Percentiles rank a stretch among this genome's conserved stretches.
phyloP scores from a whole-genome alignment of 2,329 filamentous ascomycete genomes.

The Aaosphaeria arxii region DNA sequence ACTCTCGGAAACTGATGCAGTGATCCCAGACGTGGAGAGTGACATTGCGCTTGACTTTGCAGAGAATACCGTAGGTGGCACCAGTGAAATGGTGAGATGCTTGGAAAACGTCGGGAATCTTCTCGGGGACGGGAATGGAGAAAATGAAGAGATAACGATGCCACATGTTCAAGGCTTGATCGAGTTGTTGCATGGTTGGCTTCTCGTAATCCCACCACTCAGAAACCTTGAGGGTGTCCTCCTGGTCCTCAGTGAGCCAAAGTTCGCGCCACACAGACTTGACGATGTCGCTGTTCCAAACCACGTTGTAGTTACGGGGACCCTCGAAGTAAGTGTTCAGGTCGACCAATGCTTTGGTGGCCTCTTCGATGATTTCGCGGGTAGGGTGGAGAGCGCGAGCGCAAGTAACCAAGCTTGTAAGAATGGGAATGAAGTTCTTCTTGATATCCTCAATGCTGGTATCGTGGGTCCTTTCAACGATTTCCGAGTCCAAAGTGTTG shows the following conservation, averaged over 20 bases:
- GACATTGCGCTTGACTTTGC: slow-evolving; percentile 55
- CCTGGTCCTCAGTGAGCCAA: slow-evolving; percentile 36
- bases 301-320: slow-evolving; percentile 35
- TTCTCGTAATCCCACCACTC: slow-evolving; percentile 39
- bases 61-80: slow-evolving; percentile 55
- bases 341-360: slow-evolving; percentile 24
- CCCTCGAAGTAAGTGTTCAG: slow-evolving; percentile 37
- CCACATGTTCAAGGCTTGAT: slow-evolving; percentile 40
- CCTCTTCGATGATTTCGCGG: slow-evolving; percentile 20
- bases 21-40: slow-evolving; percentile 60
- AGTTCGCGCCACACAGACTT: slow-evolving; percentile 38
- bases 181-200: slow-evolving; percentile 38
- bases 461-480: slow-evolving; percentile 16
- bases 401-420: slow-evolving; percentile 25
- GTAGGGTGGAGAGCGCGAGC: slow-evolving; percentile 21
- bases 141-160: slow-evolving; percentile 47
- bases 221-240: slow-evolving; percentile 26
- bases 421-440: slow-evolving; percentile 23
- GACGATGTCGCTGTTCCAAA: slow-evolving; percentile 39
- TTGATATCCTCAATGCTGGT: slow-evolving; percentile 20
- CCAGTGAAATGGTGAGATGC: slow-evolving; percentile 57
- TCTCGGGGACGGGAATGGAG: slow-evolving; percentile 50
- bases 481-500: slow-evolving; percentile 22
- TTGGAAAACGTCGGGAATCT: slow-evolving; percentile 55
- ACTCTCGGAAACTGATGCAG: slow-evolving; percentile 56